These are phyloP conservation scores for Polyplosphaeria fusca DNA, from an alignment of 495 filamentous ascomycete species.

Conservation along the genomic window DNA sequence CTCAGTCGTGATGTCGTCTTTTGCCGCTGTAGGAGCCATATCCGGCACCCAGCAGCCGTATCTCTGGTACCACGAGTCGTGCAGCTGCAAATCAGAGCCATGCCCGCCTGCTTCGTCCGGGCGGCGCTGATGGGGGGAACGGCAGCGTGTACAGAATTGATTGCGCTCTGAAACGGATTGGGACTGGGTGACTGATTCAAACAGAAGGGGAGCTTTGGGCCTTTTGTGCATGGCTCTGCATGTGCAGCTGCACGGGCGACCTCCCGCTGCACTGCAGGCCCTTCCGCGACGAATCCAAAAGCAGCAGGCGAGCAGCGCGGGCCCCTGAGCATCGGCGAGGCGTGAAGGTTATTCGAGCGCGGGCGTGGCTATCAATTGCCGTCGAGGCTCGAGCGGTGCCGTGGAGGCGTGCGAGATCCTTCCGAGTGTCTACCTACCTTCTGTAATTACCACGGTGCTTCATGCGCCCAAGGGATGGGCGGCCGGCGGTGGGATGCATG, in stretches of 20 bases:
- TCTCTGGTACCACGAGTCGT: conserved; percentile 26
- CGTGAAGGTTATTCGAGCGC: background rate
- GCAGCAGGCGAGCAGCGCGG: conserved; percentile 12
- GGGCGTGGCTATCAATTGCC: conserved; percentile 11
- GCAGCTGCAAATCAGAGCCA: conserved; percentile 11
- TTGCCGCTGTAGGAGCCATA: conserved; percentile 1
- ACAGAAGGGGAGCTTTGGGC: background rate
- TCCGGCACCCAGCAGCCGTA: conserved; percentile 17
- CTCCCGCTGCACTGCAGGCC: conserved; percentile 6
- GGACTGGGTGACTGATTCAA: conserved; percentile 2
- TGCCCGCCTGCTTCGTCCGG: conserved; percentile 12
- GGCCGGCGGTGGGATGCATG: too few species aligned
- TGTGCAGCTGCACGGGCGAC: conserved; percentile 15
- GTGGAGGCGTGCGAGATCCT: conserved; percentile 22
- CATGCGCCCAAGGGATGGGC: too few species aligned
- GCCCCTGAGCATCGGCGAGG: conserved; percentile 16
- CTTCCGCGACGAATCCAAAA: conserved; percentile 15
- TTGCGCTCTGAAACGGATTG: conserved; percentile 2
- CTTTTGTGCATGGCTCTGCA: conserved; percentile 12
- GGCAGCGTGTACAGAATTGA: background rate
- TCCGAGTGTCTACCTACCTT: conserved; percentile 10
- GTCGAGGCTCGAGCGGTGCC: background rate
- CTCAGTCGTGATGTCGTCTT: conserved; percentile 5
- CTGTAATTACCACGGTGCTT: too few species aligned
- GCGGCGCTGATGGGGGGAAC: background rate